Evolutionary conservation across 495 filamentous ascomycete species (phyloP).

Genomic region (Amniculicola lignicola): DNA sequence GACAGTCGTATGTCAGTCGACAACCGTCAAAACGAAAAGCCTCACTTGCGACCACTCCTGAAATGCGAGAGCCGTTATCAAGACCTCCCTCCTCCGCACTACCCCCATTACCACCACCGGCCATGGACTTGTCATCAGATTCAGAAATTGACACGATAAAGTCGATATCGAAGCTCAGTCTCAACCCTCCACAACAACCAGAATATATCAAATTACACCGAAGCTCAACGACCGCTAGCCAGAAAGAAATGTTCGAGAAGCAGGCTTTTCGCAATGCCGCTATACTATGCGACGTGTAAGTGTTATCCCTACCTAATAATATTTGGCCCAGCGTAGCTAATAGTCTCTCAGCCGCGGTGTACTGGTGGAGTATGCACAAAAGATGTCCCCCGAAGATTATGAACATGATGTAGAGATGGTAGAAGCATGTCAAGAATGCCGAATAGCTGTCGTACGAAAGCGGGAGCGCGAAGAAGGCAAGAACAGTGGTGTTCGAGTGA

Average conservation of each 20-base stretch:
- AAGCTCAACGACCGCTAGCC: conserved; percentile 26
- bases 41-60: conserved; percentile 3
- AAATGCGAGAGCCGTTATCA: not conserved
- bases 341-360: conserved; percentile 20
- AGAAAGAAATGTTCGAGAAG: conserved; percentile 39
- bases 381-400: conserved; percentile 33
- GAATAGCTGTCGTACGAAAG: conserved; percentile 40
- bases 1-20: conserved; percentile 8
- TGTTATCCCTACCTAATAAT: too few species aligned
- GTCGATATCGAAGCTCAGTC: conserved; percentile 11
- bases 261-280: conserved; percentile 40
- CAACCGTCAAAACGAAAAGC: conserved; percentile 13
- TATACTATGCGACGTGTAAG: conserved; percentile 44
- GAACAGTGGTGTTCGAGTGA: conserved; percentile 25
- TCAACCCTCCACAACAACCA: conserved; percentile 6
- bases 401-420: conserved; percentile 37
- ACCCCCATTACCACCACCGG: conserved; percentile 26
- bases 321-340: too few species aligned
- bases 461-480: conserved; percentile 31
- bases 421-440: conserved; percentile 27
- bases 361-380: conserved; percentile 39
- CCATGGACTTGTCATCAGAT: conserved; percentile 18
- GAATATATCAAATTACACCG: conserved; percentile 18
- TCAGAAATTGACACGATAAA: not conserved
- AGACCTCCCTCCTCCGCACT: conserved; percentile 10